Base-by-base conservation (phyloP, 108 stramenopile genomes). In the Conticribra guillardii region DNA sequence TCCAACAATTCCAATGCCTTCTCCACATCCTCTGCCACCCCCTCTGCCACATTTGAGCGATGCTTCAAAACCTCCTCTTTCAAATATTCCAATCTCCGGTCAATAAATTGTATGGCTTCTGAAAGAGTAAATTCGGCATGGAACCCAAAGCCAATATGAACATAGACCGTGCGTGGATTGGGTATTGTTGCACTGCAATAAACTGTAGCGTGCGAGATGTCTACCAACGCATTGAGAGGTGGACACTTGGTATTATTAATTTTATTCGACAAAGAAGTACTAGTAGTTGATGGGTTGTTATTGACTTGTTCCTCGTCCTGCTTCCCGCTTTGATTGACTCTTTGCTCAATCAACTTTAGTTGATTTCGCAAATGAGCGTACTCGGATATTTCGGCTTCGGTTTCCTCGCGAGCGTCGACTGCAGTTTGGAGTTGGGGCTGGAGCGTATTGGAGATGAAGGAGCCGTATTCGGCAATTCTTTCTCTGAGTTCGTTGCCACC, bases 111-210 rank as follows among this genome's bases (percentile, higher is more conserved):
- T 19, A 79, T 62, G 1, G 91, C 91, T 66, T 92, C 91, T 21
- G 26, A 4, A 4, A 79, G 49, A 26, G 83, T 85, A 41, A 92
- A 61, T 54, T 92, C 91, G 18, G 76, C 82, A 72, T 89, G 89
- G 76, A 89, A 92, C 4, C 89, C 89, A 71, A 88, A 76, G 3
- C 91, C 91, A 41, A 85, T 80, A 49, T 87, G 55, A 4, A 92
- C 91, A 59, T 83, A 89, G 3, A 69, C 59, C 3, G 49, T 79
- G 28, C 51, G 60, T 16, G 74, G 81, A 66, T 84, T 77, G 50
- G 65, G 46, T 2, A 82, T 67, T 19, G 33, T 24, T 23, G 88
- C 91, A n/a, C 76, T 65, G 60, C 89, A 89, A 57, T 61, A 89
- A 4, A 88, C 28, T 19, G 82, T 66, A 51, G 58, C 50, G 47